Evolutionary conservation across 345 rosid species (phyloP).

Genomic region (Anastatica hierochuntica): DNA sequence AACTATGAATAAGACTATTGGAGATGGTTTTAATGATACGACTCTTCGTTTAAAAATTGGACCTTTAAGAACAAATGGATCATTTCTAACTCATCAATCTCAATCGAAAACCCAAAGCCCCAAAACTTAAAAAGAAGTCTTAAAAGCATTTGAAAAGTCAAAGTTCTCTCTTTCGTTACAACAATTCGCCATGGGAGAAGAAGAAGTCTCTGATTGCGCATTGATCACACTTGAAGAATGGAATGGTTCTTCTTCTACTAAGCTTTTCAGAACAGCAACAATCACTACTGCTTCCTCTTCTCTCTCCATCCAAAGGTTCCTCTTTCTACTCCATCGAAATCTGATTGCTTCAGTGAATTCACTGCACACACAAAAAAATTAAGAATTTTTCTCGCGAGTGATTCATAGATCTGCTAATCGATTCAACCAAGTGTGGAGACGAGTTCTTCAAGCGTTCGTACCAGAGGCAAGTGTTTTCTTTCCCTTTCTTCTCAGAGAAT

Average conservation of each 20-base stretch:
- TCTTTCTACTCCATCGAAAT: conserved; percentile 3
- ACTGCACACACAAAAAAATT: neutral
- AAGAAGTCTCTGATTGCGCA: conserved; percentile 5
- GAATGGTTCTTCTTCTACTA: conserved; percentile 74
- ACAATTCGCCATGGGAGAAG: conserved; percentile 12
- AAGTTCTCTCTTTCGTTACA: too few species aligned
- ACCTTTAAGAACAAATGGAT: too few species aligned
- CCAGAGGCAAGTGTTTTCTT: conserved; percentile 63
- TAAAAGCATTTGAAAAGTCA: too few species aligned
- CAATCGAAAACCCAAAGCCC: too few species aligned
- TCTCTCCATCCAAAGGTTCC: conserved; percentile 49
- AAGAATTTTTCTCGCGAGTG: neutral
- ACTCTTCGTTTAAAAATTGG: too few species aligned
- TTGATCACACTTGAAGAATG: conserved; percentile 50
- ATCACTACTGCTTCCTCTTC: conserved; percentile 51
- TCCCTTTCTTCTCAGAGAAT: neutral
- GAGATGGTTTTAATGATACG: too few species aligned
- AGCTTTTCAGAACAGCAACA: conserved; percentile 58
- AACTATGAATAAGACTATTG: too few species aligned
- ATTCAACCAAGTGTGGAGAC: conserved; percentile 64
- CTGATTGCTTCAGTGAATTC: conserved; percentile 1
- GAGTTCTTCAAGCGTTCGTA: conserved; percentile 80
- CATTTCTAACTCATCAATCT: too few species aligned
- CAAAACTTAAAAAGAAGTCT: too few species aligned
- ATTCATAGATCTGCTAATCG: conserved; percentile 48